Conservation (phyloP, 345 rosid genomes). For the Odontarrhena argentea region DNA sequence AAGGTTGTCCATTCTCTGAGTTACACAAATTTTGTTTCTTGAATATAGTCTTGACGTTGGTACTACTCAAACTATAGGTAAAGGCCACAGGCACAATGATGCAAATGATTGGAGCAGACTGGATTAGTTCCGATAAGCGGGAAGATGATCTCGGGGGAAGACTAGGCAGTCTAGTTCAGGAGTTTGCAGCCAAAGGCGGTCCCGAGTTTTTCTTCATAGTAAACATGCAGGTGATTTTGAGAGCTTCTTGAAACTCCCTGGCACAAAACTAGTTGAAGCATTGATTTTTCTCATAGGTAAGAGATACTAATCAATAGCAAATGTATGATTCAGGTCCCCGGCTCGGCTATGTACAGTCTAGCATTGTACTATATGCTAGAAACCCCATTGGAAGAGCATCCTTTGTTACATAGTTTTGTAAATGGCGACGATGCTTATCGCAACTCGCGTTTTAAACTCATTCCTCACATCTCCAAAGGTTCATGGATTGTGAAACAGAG, state of each 20-base stretch:
- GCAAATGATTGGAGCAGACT: conserved; percentile 96
- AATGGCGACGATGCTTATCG: conserved; percentile 84
- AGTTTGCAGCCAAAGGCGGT: conserved; percentile 55
- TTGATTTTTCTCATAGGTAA: neutral
- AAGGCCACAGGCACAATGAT: conserved; percentile 71
- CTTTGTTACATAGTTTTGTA: conserved; percentile 75
- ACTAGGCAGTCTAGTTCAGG: conserved; percentile 69
- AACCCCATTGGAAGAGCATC: conserved; percentile 73
- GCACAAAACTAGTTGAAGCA: neutral
- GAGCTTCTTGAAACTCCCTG: neutral
- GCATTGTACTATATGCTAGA: conserved; percentile 75
- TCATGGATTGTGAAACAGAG: conserved; percentile 98
- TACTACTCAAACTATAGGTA: conserved; percentile 41
- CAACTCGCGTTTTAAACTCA: conserved; percentile 92
- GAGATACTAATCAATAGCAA: neutral
- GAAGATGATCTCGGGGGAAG: conserved; percentile 83
- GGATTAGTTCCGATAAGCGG: conserved; percentile 71
- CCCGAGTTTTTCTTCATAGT: conserved; percentile 84
- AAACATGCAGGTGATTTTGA: conserved; percentile 64
- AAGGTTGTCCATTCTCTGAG: conserved; percentile 53
- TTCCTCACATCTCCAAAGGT: conserved; percentile 94
- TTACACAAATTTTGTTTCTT: neutral
- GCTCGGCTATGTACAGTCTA: conserved; percentile 57
- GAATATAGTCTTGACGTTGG: conserved; percentile 9
- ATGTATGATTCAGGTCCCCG: conserved; percentile 62